Base-by-base conservation (phyloP, 192 early-diverging fungal species). In the Backusella australiensis region DNA sequence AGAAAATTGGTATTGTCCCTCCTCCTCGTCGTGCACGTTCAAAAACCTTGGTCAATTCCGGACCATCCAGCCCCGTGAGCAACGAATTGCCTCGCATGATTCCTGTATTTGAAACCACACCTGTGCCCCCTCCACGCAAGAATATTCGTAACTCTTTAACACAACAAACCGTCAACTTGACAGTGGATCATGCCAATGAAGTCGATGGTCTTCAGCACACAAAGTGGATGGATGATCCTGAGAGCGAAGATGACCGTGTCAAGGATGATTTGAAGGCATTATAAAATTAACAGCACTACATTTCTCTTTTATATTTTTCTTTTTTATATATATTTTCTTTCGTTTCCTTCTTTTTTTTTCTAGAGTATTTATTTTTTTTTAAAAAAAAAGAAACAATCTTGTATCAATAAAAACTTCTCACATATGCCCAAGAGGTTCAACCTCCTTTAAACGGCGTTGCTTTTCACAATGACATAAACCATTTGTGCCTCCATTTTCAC, bases 211-310 rank as follows among this genome's bases (percentile, higher is more conserved):
- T 19, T 32, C 70, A 71, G 15, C 26, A 41, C 32, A 76, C 75
- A 21, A 76, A 76, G 17, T 76, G 75, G 75, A 76, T 76, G 75
- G 75, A 76, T 39, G 75, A 76, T 70, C 75, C 75, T 17, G 75
- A 69, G 29, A 59, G 49, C 19, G 67, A 69, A 38, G 68, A 53
- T 32, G 63, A 42, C 36, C 39, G 34, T 36, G 49, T 23, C 26
- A 52, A 63, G 15, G 39, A 49, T 38, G 46, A 26, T 14, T 70
- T 26, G 35, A 41, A 46, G n/a, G 4, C 35, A 69, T 70, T 65
- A 39, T 69, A 65, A 19, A 76, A 26, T 26, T 69, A 38, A 34
- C 15, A 71, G 14, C 26, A 71, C 71, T 21, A 41, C 19, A 49
- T 21, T 36, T 36, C 9, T 11, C n/a, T 69, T 23, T 69, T 69